Conservation (phyloP, 2,329 filamentous ascomycete species). For the Neodidymelliopsis sp. region DNA sequence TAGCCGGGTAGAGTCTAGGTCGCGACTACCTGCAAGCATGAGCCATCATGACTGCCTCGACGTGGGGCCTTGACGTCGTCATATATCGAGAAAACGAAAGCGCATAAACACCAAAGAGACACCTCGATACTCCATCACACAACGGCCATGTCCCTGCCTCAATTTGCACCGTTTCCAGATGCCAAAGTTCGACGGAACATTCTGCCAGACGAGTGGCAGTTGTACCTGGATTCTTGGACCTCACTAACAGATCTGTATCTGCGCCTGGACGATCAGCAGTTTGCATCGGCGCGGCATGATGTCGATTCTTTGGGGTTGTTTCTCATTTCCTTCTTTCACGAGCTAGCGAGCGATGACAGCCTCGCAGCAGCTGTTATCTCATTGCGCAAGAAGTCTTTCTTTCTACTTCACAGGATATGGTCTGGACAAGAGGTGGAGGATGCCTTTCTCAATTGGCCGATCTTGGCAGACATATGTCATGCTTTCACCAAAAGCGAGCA, state of each 20-base stretch:
- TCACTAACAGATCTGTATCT: slow-evolving; percentile 72
- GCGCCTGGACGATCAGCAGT: slow-evolving; percentile 63
- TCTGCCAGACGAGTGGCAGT: slow-evolving; percentile 75
- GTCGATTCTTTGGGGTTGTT: slow-evolving; percentile 70
- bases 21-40: slow-evolving; percentile 20
- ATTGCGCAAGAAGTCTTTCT: slow-evolving; percentile 70
- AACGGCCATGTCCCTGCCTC: slow-evolving; percentile 63
- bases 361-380: slow-evolving; percentile 51
- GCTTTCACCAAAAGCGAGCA: slow-evolving; percentile 71
- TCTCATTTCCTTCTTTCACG: slow-evolving; percentile 70
- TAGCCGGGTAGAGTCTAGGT: not conserved
- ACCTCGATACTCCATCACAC: slow-evolving; percentile 1
- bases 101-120: slow-evolving; percentile 9
- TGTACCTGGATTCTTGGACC: slow-evolving; percentile 79
- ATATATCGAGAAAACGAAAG: slow-evolving; percentile 13
- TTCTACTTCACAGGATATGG: slow-evolving; percentile 67
- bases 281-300: slow-evolving; percentile 59
- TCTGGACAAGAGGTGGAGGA: slow-evolving; percentile 55
- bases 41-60: slow-evolving; percentile 37
- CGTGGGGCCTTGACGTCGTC: slow-evolving; percentile 19
- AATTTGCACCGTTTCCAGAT: slow-evolving; percentile 80
- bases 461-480: slow-evolving; percentile 73
- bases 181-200: slow-evolving; percentile 71
- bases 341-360: slow-evolving; percentile 52
- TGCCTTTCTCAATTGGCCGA: slow-evolving; percentile 67